Base-by-base conservation (phyloP, 2,329 filamentous ascomycete genomes). In the Trichoderma aggressivum region DNA sequence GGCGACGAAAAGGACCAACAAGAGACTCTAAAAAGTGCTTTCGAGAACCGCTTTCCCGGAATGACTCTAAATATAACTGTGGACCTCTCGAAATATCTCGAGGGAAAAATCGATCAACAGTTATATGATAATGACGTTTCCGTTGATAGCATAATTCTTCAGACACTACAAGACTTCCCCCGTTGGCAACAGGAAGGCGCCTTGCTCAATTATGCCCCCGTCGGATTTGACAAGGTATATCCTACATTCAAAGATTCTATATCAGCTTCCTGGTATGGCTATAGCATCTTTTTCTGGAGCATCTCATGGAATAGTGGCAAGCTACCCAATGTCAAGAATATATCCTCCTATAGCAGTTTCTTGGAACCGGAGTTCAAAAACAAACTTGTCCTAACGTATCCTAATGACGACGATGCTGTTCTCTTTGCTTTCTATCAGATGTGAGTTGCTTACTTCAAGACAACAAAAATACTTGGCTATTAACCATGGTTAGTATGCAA, bases 331-430 rank as follows among this genome's bases (percentile, higher is more conserved):
- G 75, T 79, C 30, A 43, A 47, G 26, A 74, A 75, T 18, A 71
- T 80, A 0, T 81, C 81, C 0, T 79, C 76, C 5, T 88, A 80
- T 66, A 73, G 78, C 0, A 84, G 86, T 71, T 83, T 81, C 68
- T 76, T 85, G 3, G 79, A 82, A 8, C 85, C 86, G 0, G 82
- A 85, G 70, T 86, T 83, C 78, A 88, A 88, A 77, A 78, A 84
- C 72, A 87, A 86, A 76, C 78, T 88, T 5, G 84, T 84, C 3
- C 75, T 88, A 12, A 87, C 86, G 0, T 88, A 88, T 70, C 87
- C 87, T 11, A 87, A 88, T 71, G 87, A 88, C 53, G 87, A 89
- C 55, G 87, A 89, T 68, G 86, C 87, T 0, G 83, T 88, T 3
- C 78, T 86, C 0, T 88, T 80, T 55, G 82, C 83, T 3, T 87